Evolutionary conservation across 78 protist genomes (phyloP).

Genomic region (Andalucia godoyi): DNA sequence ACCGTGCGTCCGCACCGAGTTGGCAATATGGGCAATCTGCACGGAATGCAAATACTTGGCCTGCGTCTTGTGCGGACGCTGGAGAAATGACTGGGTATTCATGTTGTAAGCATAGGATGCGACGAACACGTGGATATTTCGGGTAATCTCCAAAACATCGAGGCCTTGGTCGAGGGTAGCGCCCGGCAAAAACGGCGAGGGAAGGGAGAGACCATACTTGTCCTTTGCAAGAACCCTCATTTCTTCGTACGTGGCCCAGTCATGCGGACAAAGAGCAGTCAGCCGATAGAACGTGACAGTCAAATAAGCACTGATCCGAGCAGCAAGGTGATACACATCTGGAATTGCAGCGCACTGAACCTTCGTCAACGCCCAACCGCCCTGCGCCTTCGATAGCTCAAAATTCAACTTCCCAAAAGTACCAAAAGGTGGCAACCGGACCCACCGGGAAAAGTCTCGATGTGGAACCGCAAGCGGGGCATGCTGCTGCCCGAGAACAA

Average conservation of each 20-base stretch:
- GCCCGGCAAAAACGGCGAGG: constrained; percentile 71
- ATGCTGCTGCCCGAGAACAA: no score
- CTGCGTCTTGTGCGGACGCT: constrained; percentile 26
- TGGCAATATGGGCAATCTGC: constrained; percentile 80
- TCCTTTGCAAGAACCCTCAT: constrained; percentile 78
- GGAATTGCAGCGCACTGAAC: no score
- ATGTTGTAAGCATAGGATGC: constrained; percentile 80
- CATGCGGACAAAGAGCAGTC: constrained; percentile 70
- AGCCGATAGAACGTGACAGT: constrained; percentile 82
- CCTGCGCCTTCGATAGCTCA: no score
- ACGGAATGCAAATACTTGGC: constrained; percentile 72
- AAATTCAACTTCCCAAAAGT: no score
- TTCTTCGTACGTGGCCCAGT: constrained; percentile 86
- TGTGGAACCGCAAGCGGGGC: no score
- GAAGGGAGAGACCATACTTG: constrained; percentile 56
- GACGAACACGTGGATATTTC: constrained; percentile 88
- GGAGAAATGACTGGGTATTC: constrained; percentile 81
- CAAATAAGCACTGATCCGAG: no score
- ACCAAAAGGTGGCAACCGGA: no score
- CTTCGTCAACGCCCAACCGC: no score
- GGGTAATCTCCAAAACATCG: constrained; percentile 87
- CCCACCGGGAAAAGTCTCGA: no score
- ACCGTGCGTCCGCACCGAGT: constrained; percentile 94
- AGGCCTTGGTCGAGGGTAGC: constrained; percentile 80
- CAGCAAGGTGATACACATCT: no score